phyloP scores from a whole-genome alignment of 2,329 filamentous ascomycete species.

The Alternaria burnsii region DNA sequence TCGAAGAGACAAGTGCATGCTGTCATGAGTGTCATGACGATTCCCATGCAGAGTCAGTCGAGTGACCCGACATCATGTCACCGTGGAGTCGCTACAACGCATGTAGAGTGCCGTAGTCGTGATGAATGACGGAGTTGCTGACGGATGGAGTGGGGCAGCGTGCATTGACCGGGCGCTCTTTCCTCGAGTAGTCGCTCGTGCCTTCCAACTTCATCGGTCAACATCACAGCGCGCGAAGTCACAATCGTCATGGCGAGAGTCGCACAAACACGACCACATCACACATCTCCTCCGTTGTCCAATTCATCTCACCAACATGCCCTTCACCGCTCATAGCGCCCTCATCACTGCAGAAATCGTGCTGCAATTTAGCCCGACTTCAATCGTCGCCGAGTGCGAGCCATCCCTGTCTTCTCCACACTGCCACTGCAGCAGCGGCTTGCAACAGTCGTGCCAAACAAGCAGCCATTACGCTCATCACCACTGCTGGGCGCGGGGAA shows the following conservation, averaged over 20 bases:
- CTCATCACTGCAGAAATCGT: slow-evolving; percentile 11
- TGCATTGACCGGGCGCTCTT: slow-evolving; percentile 29
- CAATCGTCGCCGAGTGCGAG: slow-evolving; percentile 10
- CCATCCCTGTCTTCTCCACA: slow-evolving; percentile 30
- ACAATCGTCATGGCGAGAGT: slow-evolving; percentile 22
- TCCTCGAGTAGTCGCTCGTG: slow-evolving; percentile 22
- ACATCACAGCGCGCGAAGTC: slow-evolving; percentile 23
- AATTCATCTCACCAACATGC: slow-evolving; percentile 17
- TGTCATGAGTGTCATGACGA: slow-evolving; percentile 11
- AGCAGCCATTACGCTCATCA: slow-evolving; percentile 12
- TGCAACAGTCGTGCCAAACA: slow-evolving; percentile 13
- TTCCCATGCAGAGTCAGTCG: background rate
- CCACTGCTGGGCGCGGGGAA: slow-evolving; percentile 15
- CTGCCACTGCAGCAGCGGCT: slow-evolving; percentile 21
- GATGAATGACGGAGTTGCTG: slow-evolving; percentile 13
- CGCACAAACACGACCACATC: slow-evolving; percentile 30
- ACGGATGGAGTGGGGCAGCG: slow-evolving; percentile 19
- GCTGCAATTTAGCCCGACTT: slow-evolving; percentile 19
- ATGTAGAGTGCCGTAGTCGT: slow-evolving; percentile 6
- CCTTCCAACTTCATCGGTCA: slow-evolving; percentile 28
- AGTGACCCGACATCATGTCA: background rate
- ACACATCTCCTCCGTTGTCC: background rate
- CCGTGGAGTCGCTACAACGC: slow-evolving; percentile 5
- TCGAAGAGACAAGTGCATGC: slow-evolving; percentile 1
- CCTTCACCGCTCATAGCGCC: slow-evolving; percentile 7